Evolutionary conservation across 1,139 yeast genomes (phyloP).

Genomic region (Hanseniaspora sp.): DNA sequence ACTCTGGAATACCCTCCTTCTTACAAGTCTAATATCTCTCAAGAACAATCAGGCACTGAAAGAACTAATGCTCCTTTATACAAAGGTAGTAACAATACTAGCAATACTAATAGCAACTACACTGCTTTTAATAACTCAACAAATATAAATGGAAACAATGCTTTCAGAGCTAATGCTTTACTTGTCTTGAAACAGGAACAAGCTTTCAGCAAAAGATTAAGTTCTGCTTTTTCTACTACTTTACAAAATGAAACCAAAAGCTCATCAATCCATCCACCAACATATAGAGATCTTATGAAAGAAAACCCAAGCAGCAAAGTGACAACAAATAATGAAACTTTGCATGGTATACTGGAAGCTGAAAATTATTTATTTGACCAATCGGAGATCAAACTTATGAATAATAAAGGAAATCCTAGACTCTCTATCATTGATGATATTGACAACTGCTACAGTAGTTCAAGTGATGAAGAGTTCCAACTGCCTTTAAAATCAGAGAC

Average conservation of each 20-base stretch:
- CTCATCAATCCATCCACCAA: neutral
- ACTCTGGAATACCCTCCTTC: slow-evolving; percentile 5
- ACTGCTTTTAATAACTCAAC: neutral
- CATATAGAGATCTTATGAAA: neutral
- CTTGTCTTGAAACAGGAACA: neutral
- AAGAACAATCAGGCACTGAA: neutral
- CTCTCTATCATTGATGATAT: neutral
- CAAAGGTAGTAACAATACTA: neutral
- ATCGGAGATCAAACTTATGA: neutral
- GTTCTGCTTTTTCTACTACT: neutral
- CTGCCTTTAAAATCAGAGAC: neutral
- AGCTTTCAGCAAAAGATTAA: neutral
- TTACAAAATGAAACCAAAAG: neutral
- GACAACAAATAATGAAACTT: neutral
- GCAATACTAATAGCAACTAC: no score
- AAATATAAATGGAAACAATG: neutral
- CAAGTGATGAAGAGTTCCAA: slow-evolving; percentile 9
- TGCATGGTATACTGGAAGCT: neutral
- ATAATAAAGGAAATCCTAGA: neutral
- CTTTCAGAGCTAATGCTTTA: neutral
- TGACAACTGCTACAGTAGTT: slow-evolving; percentile 5
- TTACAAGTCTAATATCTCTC: neutral
- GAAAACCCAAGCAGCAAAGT: slow-evolving; percentile 9
- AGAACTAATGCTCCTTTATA: neutral
- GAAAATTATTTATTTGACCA: neutral